These are phyloP conservation scores for Pelargonium cotyledonis DNA, from an alignment of 441 rosid species.

Conservation along the genomic window DNA sequence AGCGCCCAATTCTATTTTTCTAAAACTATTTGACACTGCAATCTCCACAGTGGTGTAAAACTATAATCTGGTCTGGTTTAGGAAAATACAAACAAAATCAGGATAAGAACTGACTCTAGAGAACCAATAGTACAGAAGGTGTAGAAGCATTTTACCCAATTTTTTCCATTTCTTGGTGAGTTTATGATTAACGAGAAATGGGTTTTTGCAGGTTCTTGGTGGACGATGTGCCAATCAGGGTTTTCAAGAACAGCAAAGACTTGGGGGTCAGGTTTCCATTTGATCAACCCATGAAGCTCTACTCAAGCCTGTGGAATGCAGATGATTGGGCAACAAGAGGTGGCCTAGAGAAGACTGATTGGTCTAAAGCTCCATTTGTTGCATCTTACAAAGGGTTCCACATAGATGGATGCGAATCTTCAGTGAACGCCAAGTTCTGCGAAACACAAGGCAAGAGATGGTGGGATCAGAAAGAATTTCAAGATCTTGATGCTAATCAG, in stretches of 20 bases:
- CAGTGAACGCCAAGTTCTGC: slow-evolving; percentile 50
- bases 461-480: slow-evolving; percentile 63
- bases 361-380: slow-evolving; percentile 52
- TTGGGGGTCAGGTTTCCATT: slow-evolving; percentile 43
- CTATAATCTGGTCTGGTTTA: too few species aligned
- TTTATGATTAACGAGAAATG: too few species aligned
- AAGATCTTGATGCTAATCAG: slow-evolving; percentile 44
- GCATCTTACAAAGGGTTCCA: slow-evolving; percentile 54
- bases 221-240: slow-evolving; percentile 44
- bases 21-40: too few species aligned
- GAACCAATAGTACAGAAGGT: too few species aligned
- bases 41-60: too few species aligned
- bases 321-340: slow-evolving; percentile 64
- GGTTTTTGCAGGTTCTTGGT: slow-evolving; percentile 38
- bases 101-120: too few species aligned
- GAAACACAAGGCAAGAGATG: slow-evolving; percentile 51
- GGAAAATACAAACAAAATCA: too few species aligned
- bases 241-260: slow-evolving; percentile 45
- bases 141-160: too few species aligned
- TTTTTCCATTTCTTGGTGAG: too few species aligned
- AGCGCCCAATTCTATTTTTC: too few species aligned
- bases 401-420: slow-evolving; percentile 55
- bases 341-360: slow-evolving; percentile 59
- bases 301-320: slow-evolving; percentile 66
- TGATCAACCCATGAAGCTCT: slow-evolving; percentile 58